phyloP scores from a whole-genome alignment of 768 basidiomycete species.

The Lactarius hatsudake region DNA sequence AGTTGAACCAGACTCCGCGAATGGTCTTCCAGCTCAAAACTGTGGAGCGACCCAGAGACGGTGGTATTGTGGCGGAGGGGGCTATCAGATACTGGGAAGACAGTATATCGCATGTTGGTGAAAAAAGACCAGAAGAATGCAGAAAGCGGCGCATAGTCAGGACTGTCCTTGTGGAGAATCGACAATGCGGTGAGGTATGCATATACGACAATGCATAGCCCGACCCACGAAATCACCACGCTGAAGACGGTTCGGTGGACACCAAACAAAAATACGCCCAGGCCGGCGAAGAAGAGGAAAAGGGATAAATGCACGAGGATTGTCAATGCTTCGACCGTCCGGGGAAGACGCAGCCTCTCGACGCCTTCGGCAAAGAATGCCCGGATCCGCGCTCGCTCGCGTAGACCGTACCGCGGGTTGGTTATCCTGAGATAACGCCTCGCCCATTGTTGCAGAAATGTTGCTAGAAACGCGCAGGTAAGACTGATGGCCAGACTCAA shows the following conservation, averaged over 20 bases:
- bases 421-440: slow-evolving; percentile 6
- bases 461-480: slow-evolving; percentile 12
- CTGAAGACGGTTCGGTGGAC: slow-evolving; percentile 10
- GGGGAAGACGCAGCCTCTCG: not conserved
- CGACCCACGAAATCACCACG: not conserved
- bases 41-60: too few relatives aligned
- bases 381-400: slow-evolving; percentile 3
- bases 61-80: too few relatives aligned
- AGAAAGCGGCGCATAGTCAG: too few relatives aligned
- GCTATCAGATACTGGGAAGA: too few relatives aligned
- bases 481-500: slow-evolving; percentile 14
- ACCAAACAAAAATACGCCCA: slow-evolving; percentile 15
- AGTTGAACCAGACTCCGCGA: too few relatives aligned
- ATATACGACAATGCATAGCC: not conserved
- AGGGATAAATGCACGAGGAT: slow-evolving; percentile 17
- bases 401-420: not conserved
- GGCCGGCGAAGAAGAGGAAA: slow-evolving; percentile 22
- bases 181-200: not conserved
- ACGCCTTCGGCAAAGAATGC: slow-evolving; percentile 12
- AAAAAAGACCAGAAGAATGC: too few relatives aligned
- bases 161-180: not conserved
- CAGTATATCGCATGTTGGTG: too few relatives aligned
- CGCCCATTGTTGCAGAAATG: slow-evolving; percentile 17
- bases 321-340: slow-evolving; percentile 9
- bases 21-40: too few relatives aligned